Evolutionary conservation across 352 stramenopile species (phyloP).

Genomic region (Peronospora belbahrii): DNA sequence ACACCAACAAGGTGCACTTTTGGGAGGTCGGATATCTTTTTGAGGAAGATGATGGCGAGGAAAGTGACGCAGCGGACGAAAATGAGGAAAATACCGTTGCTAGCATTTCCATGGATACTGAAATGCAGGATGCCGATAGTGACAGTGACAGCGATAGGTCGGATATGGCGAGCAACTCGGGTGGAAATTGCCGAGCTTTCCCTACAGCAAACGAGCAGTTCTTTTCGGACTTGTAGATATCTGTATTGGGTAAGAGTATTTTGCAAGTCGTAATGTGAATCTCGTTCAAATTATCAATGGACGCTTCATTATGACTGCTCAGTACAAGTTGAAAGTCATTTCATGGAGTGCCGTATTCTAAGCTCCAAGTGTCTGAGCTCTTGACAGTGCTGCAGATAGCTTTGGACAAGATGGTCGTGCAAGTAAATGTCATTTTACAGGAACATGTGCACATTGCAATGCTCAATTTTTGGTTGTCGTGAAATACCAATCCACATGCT

Average conservation of each 20-base stretch:
- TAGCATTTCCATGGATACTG: slow-evolving; percentile 36
- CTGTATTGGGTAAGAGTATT: slow-evolving; percentile 13
- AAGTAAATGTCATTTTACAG: not conserved
- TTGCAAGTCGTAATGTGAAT: slow-evolving; percentile 10
- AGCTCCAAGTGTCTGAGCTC: not conserved
- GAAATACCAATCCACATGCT: too few species aligned
- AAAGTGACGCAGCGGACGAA: slow-evolving; percentile 54
- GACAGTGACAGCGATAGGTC: slow-evolving; percentile 64
- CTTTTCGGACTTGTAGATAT: slow-evolving; percentile 71
- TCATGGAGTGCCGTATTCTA: not conserved
- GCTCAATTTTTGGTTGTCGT: too few species aligned
- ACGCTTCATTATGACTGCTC: not conserved
- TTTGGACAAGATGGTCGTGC: not conserved
- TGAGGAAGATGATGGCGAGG: slow-evolving; percentile 80
- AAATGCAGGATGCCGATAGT: slow-evolving; percentile 86
- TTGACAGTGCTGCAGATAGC: not conserved
- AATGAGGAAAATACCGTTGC: slow-evolving; percentile 40
- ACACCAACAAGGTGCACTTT: slow-evolving; percentile 92
- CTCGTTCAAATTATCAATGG: not conserved
- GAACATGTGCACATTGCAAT: not conserved
- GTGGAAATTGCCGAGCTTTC: slow-evolving; percentile 38
- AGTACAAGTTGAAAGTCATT: not conserved
- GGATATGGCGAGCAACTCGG: slow-evolving; percentile 26
- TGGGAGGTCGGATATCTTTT: slow-evolving; percentile 93
- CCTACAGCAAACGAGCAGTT: slow-evolving; percentile 73